Percentiles rank a stretch among this genome's conserved stretches.
phyloP scores from a whole-genome alignment of 2,329 filamentous ascomycete species.

The Elsinoe necatrix region DNA sequence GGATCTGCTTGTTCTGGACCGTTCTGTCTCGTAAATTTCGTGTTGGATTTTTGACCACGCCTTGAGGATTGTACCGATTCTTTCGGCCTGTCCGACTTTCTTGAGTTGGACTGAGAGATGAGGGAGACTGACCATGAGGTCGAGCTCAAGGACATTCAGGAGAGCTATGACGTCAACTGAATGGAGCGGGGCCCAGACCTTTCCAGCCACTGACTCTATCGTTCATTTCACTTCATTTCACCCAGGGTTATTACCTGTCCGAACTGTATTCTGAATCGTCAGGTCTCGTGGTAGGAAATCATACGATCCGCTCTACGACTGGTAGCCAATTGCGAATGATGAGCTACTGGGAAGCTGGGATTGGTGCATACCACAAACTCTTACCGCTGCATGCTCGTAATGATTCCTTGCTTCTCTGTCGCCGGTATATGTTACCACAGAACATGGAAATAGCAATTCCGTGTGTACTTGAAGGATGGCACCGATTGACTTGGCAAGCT shows the following conservation, averaged over 20 bases:
- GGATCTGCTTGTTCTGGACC: neutral
- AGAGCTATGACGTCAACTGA: neutral
- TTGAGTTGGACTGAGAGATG: neutral
- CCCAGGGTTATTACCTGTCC: too few relatives aligned
- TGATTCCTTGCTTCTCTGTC: too few relatives aligned
- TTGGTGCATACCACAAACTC: too few relatives aligned
- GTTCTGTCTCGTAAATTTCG: neutral
- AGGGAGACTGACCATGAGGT: neutral
- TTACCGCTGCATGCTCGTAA: too few relatives aligned
- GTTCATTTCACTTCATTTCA: too few relatives aligned
- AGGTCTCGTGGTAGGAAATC: neutral
- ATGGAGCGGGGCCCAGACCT: neutral
- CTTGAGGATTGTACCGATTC: neutral
- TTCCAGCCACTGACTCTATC: neutral
- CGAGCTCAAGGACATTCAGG: neutral
- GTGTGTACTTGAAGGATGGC: too few relatives aligned
- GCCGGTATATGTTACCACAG: too few relatives aligned
- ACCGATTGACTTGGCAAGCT: neutral
- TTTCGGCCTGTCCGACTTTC: neutral
- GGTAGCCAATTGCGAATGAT: too few relatives aligned
- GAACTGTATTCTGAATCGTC: neutral
- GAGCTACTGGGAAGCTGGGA: too few relatives aligned
- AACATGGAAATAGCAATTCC: too few relatives aligned
- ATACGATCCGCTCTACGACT: neutral
- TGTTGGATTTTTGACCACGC: neutral